Evolutionary conservation across 2,329 filamentous ascomycete genomes (phyloP), one percentile per base, ranked within the genome.

Genomic region (Xylaria polymorpha): DNA sequence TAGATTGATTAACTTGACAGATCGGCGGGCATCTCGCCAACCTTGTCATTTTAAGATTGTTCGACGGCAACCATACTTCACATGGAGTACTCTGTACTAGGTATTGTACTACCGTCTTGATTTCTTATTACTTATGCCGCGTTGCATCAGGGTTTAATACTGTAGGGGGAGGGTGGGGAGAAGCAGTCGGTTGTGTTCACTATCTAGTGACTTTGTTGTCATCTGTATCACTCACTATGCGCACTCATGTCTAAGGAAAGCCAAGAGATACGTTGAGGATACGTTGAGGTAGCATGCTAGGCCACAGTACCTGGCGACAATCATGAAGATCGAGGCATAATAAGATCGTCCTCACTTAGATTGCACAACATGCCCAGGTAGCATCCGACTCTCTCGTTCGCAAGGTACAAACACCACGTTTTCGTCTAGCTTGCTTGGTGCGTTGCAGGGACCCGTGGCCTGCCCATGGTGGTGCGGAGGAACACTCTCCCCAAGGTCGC

Each of bases 351-450:
- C 39, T 62, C 59, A 53, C 44, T 43, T 58, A 44, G 48, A 60
- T 59, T 18, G 44, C 57, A 68, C 66, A 39, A 46, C 61, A 60
- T 67, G 20, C 15, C 25, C 32, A 25, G 50, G 61, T 66, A 9
- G 67, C 20, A 69, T 59, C 32, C 63, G 48, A 61, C 29, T 50
- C 7, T 32, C 29, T 39, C 20, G 46, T 61, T 37, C 64, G 50
- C 29, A 18, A 55, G 51, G 39, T 57, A 61, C 58, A 46, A 20
- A 59, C 59, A 56, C 68, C 66, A 70, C 61, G 68, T 65, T 70
- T 66, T 46, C 14, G 41, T 53, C 66, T 66, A 64, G 60, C 51
- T 58, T 46, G 62, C 29, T 66, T 29, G 63, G 66, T 59, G 63
- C 35, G 20, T 58, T 55, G 59, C 66, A 66, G 61, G 59, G 59